These are phyloP conservation scores for Dactylellina drechsleri DNA, from an alignment of 2,329 filamentous ascomycete genomes.

Conservation along the genomic window DNA sequence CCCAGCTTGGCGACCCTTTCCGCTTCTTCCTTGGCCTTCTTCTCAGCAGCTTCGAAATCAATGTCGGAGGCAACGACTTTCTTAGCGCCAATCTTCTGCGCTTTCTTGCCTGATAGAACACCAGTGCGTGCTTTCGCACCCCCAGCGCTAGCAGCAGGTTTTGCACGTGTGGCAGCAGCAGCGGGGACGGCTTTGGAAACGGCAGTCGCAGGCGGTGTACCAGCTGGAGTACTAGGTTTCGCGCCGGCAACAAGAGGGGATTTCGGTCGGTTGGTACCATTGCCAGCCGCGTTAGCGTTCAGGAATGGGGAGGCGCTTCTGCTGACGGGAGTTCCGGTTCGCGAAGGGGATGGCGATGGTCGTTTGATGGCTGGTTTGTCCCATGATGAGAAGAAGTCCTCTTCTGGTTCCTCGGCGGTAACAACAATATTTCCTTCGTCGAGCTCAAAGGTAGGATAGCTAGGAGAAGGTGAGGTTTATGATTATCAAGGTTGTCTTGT, in stretches of 20 bases:
- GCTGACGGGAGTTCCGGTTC: conserved; percentile 83
- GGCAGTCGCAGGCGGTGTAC: conserved; percentile 67
- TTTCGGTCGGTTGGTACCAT: conserved; percentile 77
- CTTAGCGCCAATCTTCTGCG: conserved; percentile 86
- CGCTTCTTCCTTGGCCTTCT: conserved; percentile 95
- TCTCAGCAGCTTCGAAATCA: conserved; percentile 90
- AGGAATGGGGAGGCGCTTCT: conserved; percentile 92
- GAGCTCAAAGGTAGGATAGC: conserved; percentile 85
- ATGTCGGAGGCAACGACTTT: conserved; percentile 72
- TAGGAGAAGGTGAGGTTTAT: conserved; percentile 61
- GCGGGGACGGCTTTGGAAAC: conserved; percentile 71
- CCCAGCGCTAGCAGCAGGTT: conserved; percentile 66
- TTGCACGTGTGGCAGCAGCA: conserved; percentile 79
- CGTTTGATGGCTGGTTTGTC: conserved; percentile 97
- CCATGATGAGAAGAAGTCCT: conserved; percentile 99
- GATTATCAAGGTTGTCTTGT: conserved; percentile 2
- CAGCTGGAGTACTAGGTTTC: conserved; percentile 64
- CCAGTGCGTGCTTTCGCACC: conserved; percentile 76
- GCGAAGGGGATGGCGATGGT: conserved; percentile 90
- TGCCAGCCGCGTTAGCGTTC: conserved; percentile 72
- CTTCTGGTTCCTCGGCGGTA: conserved; percentile 83
- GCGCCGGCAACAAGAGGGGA: conserved; percentile 78
- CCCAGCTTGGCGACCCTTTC: conserved; percentile 94
- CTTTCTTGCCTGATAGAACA: conserved; percentile 86
- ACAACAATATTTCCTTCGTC: conserved; percentile 73